These are phyloP conservation scores for Penicillium paradoxum DNA, from an alignment of 495 filamentous ascomycete genomes.

Conservation along the genomic window DNA sequence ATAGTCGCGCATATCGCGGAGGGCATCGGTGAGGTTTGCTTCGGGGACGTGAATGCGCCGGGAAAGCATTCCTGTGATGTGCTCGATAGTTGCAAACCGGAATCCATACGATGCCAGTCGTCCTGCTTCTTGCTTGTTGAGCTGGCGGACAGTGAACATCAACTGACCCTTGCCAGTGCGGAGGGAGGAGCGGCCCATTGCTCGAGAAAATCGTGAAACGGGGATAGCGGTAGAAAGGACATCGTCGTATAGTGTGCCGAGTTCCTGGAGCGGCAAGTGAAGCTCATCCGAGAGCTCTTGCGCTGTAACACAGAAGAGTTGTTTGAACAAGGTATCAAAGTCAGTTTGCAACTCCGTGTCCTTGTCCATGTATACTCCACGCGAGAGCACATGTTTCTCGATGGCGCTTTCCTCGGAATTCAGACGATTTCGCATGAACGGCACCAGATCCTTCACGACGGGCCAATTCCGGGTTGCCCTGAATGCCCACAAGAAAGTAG, in stretches of 20 bases:
- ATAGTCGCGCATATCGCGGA: slow-evolving; percentile 60
- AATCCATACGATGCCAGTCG: slow-evolving; percentile 68
- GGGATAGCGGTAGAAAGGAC: slow-evolving; percentile 61
- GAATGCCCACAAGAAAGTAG: slow-evolving; percentile 84
- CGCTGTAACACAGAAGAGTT: slow-evolving; percentile 79
- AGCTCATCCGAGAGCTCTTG: slow-evolving; percentile 64
- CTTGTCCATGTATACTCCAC: slow-evolving; percentile 31
- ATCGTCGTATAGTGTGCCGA: slow-evolving; percentile 75
- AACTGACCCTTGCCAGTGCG: slow-evolving; percentile 63
- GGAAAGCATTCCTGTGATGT: slow-evolving; percentile 63
- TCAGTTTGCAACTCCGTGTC: slow-evolving; percentile 45
- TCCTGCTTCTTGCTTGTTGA: slow-evolving; percentile 52
- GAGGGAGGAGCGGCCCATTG: slow-evolving; percentile 33
- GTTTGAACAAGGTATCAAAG: slow-evolving; percentile 76
- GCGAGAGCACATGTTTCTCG: slow-evolving; percentile 38
- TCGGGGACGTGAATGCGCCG: slow-evolving; percentile 65
- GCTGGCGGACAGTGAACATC: slow-evolving; percentile 71
- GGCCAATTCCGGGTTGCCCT: slow-evolving; percentile 73
- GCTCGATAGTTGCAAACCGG: slow-evolving; percentile 64
- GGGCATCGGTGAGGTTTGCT: slow-evolving; percentile 45
- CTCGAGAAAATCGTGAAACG: slow-evolving; percentile 30
- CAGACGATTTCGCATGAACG: slow-evolving; percentile 61
- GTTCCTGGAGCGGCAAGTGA: slow-evolving; percentile 53
- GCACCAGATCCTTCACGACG: slow-evolving; percentile 59
- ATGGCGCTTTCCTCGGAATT: slow-evolving; percentile 30